Conservation (phyloP, 192 early-diverging fungal genomes). For the Backusella parvicylindrica region DNA sequence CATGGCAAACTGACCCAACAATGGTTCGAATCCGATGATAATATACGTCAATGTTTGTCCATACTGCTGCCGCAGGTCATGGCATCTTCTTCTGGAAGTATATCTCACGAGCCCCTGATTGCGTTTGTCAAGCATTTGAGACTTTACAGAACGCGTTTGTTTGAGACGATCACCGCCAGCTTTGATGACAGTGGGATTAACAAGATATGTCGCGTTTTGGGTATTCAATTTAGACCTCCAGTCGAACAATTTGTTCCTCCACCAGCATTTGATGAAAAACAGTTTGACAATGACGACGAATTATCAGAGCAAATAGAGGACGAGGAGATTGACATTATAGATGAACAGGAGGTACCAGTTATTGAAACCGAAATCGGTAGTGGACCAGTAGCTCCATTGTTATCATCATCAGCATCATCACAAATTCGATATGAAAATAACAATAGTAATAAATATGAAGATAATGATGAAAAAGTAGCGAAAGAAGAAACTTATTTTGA, state of each 20-base stretch:
- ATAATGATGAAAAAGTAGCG: not conserved
- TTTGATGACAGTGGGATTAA: constrained; percentile 20
- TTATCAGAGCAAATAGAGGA: not conserved
- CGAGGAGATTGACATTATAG: not conserved
- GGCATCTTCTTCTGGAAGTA: constrained; percentile 12
- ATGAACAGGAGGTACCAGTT: not conserved
- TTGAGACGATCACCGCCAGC: constrained; percentile 23
- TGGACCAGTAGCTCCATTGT: not conserved
- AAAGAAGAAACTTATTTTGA: not conserved
- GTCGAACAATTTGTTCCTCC: not conserved
- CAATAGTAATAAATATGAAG: not conserved
- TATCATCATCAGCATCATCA: not conserved
- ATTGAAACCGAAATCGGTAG: not conserved
- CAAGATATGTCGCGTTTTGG: constrained; percentile 20
- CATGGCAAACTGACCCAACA: too few species aligned
- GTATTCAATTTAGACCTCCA: constrained; percentile 17
- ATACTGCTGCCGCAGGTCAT: constrained; percentile 23
- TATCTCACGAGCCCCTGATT: constrained; percentile 21
- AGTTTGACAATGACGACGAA: not conserved
- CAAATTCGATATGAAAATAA: not conserved
- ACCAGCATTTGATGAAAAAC: not conserved
- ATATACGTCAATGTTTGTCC: constrained; percentile 27
- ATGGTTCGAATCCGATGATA: constrained; percentile 36
- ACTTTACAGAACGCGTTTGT: constrained; percentile 22
- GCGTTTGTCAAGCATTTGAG: constrained; percentile 25